Evolutionary conservation across 345 rosid species (phyloP).

Genomic region (Populus tremula): DNA sequence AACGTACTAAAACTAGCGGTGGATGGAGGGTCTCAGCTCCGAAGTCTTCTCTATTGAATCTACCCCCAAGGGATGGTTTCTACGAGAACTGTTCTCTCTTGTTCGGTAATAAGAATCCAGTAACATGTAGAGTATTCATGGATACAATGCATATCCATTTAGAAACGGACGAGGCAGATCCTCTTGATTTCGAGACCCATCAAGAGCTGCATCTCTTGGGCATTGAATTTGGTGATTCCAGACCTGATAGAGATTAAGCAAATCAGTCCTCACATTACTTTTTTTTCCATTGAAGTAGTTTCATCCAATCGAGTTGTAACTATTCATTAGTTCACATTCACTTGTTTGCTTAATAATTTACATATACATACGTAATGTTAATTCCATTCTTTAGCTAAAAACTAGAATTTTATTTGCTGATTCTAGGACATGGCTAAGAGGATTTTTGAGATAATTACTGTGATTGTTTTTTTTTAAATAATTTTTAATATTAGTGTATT

Average conservation of each 20-base stretch:
- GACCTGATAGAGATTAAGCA: background rate
- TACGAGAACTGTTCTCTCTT: conserved; percentile 54
- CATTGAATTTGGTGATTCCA: conserved; percentile 57
- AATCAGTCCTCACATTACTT: background rate
- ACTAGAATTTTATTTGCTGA: too few species aligned
- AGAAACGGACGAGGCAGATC: conserved; percentile 44
- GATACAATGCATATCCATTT: conserved; percentile 52
- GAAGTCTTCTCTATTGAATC: conserved; percentile 59
- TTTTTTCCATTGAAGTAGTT: background rate
- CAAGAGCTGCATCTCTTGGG: conserved; percentile 47
- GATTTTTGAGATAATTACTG: too few species aligned
- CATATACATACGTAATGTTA: background rate
- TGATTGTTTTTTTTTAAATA: too few species aligned
- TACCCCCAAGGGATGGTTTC: conserved; percentile 69
- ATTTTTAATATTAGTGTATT: too few species aligned
- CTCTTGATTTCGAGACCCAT: conserved; percentile 32
- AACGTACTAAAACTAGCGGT: conserved; percentile 19
- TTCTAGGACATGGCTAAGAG: too few species aligned
- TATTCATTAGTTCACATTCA: background rate
- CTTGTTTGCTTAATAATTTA: background rate
- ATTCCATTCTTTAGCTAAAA: too few species aligned
- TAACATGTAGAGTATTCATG: conserved; percentile 63
- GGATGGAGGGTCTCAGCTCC: conserved; percentile 45
- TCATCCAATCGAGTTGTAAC: background rate
- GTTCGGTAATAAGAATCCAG: conserved; percentile 31